phyloP scores from a whole-genome alignment of 805 yeast species.

The Candida cerambycidarum region DNA sequence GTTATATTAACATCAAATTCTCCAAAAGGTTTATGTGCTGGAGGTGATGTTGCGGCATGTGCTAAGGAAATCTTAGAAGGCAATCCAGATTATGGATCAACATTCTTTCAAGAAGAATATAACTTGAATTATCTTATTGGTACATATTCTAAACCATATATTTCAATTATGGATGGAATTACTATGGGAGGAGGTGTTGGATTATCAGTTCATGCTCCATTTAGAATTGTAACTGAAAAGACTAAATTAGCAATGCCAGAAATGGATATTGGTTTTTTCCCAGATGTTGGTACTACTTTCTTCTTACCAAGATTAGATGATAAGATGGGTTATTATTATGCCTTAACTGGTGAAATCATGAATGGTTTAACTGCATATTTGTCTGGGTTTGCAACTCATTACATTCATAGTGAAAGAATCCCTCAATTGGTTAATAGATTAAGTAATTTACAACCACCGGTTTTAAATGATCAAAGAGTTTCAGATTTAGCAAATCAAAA shows the following conservation, averaged over 20 bases:
- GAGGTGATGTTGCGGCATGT: conserved; percentile 89
- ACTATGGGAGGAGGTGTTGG: conserved; percentile 99
- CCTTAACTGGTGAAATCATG: conserved; percentile 80
- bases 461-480: conserved; percentile 29
- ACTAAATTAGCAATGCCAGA: conserved; percentile 98
- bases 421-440: conserved; percentile 64
- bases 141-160: conserved; percentile 82
- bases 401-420: conserved; percentile 65
- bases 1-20: conserved; percentile 65
- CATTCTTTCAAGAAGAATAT: conserved; percentile 79
- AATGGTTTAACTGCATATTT: conserved; percentile 78
- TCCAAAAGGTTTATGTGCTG: conserved; percentile 86
- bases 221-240: conserved; percentile 88
- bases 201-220: conserved; percentile 83
- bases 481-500: conserved; percentile 21
- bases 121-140: conserved; percentile 75
- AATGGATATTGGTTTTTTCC: conserved; percentile 92
- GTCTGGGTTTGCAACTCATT: conserved; percentile 90
- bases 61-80: conserved; percentile 58
- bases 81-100: conserved; percentile 48
- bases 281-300: conserved; percentile 93
- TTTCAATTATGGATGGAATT: conserved; percentile 86
- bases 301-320: conserved; percentile 82
- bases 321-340: conserved; percentile 79
- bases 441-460: conserved; percentile 54